Percentiles rank a stretch among this genome's conserved stretches.
Conservation (phyloP, 2,329 filamentous ascomycete genomes). For the Thelonectria blattea region DNA sequence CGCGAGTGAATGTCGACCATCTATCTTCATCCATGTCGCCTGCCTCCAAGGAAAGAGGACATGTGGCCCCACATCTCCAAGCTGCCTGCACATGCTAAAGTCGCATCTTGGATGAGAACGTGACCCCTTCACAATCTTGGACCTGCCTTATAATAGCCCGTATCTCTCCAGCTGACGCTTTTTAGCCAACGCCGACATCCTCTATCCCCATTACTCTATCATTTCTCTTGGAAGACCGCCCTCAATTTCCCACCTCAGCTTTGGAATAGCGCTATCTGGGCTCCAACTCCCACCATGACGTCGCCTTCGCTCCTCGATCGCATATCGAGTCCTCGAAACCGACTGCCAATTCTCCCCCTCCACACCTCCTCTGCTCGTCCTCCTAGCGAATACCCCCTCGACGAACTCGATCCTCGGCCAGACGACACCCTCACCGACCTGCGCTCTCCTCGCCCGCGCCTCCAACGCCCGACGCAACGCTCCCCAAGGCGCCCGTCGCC, state of each 20-base stretch:
- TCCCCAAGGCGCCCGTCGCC: conserved; percentile 27
- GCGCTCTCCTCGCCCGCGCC: conserved; percentile 30
- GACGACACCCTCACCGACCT: conserved; percentile 37
- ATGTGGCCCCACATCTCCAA: not conserved
- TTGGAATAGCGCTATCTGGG: not conserved
- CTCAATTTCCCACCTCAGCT: not conserved
- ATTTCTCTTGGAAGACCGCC: not conserved
- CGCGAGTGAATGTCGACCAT: too few relatives aligned
- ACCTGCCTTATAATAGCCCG: not conserved
- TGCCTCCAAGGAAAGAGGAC: not conserved
- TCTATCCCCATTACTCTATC: not conserved
- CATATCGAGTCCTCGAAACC: conserved; percentile 34
- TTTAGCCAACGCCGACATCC: not conserved
- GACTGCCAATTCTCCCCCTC: conserved; percentile 37
- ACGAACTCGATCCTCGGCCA: conserved; percentile 47
- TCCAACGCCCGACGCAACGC: conserved; percentile 26
- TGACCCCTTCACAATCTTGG: conserved; percentile 3
- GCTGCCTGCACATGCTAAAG: conserved; percentile 20
- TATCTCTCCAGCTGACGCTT: not conserved
- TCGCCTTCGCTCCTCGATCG: conserved; percentile 39
- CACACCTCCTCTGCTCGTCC: conserved; percentile 34
- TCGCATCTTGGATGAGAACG: not conserved
- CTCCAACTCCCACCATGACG: conserved; percentile 29
- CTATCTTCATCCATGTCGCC: too few relatives aligned
- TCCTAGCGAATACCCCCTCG: conserved; percentile 46